phyloP scores from a whole-genome alignment of 2,329 filamentous ascomycete genomes.

The Amesomyces nigricolor region DNA sequence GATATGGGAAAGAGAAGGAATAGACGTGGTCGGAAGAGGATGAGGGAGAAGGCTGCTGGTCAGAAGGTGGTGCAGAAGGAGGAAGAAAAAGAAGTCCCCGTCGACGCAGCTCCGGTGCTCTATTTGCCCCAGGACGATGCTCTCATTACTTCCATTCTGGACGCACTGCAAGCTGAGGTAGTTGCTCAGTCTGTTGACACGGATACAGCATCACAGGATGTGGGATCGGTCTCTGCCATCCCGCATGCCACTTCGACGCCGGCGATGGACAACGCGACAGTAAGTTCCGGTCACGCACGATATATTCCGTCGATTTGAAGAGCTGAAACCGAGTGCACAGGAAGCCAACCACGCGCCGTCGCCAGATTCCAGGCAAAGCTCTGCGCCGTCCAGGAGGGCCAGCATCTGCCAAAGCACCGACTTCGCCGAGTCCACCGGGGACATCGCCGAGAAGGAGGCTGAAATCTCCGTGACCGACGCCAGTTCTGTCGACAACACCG shows the following conservation, averaged over 20 bases:
- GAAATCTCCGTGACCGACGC: slow-evolving; percentile 1
- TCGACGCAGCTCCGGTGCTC: neutral
- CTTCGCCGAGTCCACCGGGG: slow-evolving; percentile 17
- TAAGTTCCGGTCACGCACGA: neutral
- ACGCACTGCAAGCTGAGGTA: slow-evolving; percentile 5
- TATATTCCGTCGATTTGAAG: no score
- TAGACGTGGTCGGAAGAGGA: neutral
- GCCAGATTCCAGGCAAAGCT: neutral
- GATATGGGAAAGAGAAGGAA: no score
- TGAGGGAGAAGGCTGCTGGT: no score
- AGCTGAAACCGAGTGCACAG: neutral
- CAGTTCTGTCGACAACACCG: neutral
- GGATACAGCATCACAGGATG: neutral
- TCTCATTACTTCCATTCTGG: neutral
- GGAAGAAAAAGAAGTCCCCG: neutral
- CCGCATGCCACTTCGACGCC: neutral
- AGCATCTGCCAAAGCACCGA: slow-evolving; percentile 1
- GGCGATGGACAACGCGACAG: neutral
- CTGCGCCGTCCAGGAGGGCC: neutral
- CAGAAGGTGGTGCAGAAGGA: neutral
- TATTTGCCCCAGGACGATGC: neutral
- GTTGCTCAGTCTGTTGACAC: slow-evolving; percentile 11
- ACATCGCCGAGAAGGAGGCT: slow-evolving; percentile 19
- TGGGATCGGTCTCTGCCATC: neutral
- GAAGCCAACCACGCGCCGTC: neutral